Percentiles rank a stretch among this genome's conserved stretches.
These are phyloP conservation scores for Periconia macrospinosa DNA, from an alignment of 2,329 filamentous ascomycete genomes.

Conservation along the genomic window DNA sequence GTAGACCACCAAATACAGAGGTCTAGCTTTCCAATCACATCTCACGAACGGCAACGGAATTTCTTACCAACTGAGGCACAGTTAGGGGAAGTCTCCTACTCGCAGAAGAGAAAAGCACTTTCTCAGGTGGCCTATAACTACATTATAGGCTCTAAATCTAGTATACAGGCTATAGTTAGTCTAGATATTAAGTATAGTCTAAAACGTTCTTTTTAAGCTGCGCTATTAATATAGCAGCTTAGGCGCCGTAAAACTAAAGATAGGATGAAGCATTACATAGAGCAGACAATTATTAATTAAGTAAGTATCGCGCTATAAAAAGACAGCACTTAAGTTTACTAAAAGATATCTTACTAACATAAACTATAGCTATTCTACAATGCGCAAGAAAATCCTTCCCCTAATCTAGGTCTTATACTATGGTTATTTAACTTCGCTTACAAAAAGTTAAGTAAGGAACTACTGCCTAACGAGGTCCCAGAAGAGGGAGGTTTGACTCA, in stretches of 20 bases:
- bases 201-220: conserved; percentile 13
- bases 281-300: conserved; percentile 13
- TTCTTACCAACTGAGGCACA: no score
- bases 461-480: conserved; percentile 8
- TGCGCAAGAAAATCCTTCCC: conserved; percentile 14
- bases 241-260: background rate
- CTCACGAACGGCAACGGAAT: no score
- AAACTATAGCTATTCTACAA: conserved; percentile 26
- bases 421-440: conserved; percentile 16
- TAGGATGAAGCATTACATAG: conserved; percentile 9
- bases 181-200: conserved; percentile 17
- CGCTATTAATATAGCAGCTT: conserved; percentile 15
- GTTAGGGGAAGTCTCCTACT: conserved; percentile 24
- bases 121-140: conserved; percentile 19
- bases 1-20: no score
- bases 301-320: conserved; percentile 10
- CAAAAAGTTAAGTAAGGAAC: conserved; percentile 15
- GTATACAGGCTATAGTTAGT: conserved; percentile 14
- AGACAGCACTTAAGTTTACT: background rate
- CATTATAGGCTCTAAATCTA: conserved; percentile 18
- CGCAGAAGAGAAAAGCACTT: conserved; percentile 17
- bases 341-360: conserved; percentile 7
- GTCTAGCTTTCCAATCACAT: no score
- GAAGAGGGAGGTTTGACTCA: no score
- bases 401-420: conserved; percentile 14